A percentile compares a stretch with the other conserved stretches of the same genome.
Conservation (phyloP, 306 rosid genomes). For the Quercus wislizeni region DNA sequence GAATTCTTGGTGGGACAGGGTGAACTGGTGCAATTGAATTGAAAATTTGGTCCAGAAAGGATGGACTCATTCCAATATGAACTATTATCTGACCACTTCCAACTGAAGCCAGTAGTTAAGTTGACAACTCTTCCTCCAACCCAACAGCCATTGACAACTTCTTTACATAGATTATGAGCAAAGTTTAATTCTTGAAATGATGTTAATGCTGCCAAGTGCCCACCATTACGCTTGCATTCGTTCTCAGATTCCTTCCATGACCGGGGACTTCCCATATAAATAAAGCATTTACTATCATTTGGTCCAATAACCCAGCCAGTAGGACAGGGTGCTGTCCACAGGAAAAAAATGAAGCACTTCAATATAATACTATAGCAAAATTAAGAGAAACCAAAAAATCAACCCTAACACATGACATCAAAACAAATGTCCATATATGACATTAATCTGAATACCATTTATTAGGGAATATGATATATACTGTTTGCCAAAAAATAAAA, state of each 20-base stretch:
- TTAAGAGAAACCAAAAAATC: neutral
- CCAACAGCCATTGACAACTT: slow-evolving; percentile 63
- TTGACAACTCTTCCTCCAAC: slow-evolving; percentile 69
- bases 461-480: neutral
- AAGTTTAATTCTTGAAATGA: slow-evolving; percentile 56
- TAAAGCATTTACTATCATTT: slow-evolving; percentile 59
- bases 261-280: slow-evolving; percentile 37
- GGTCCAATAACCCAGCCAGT: slow-evolving; percentile 61
- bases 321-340: slow-evolving; percentile 66
- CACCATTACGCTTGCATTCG: slow-evolving; percentile 57
- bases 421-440: neutral
- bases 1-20: slow-evolving; percentile 43
- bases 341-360: slow-evolving; percentile 7
- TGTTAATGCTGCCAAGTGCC: slow-evolving; percentile 60
- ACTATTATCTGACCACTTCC: slow-evolving; percentile 80
- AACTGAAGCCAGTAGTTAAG: slow-evolving; percentile 47
- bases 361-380: slow-evolving; percentile 6
- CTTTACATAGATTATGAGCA: slow-evolving; percentile 55
- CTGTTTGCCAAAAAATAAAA: neutral
- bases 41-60: slow-evolving; percentile 29
- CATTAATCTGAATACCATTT: neutral
- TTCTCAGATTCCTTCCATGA: slow-evolving; percentile 88
- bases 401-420: neutral
- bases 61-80: slow-evolving; percentile 64
- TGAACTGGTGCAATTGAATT: slow-evolving; percentile 45